Percentiles rank a stretch among this genome's conserved stretches.
phyloP scores from a whole-genome alignment of 371 early-diverging fungal genomes.

The Mucor sp. region DNA sequence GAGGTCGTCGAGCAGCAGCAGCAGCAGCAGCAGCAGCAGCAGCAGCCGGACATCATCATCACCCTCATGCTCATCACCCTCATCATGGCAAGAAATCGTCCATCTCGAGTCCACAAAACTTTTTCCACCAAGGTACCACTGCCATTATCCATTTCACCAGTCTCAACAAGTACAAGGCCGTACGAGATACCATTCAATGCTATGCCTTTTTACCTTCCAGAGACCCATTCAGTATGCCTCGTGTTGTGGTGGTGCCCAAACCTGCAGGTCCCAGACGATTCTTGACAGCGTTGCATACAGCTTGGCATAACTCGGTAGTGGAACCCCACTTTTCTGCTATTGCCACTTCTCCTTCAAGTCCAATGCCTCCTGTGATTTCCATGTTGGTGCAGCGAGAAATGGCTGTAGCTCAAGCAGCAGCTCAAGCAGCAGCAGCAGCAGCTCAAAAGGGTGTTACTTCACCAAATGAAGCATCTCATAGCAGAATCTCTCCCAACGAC shows the following conservation, averaged over 20 bases:
- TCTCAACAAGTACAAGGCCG: conserved; percentile 50
- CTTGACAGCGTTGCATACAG: conserved; percentile 60
- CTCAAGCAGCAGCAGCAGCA: too few relatives aligned
- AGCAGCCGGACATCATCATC: too few relatives aligned
- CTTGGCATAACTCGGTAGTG: conserved; percentile 47
- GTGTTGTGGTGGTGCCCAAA: conserved; percentile 60
- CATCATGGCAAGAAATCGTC: conserved; percentile 4
- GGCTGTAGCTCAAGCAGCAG: conserved; percentile 6
- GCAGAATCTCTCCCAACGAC: neutral
- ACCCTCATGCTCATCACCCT: neutral
- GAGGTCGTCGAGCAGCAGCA: conserved; percentile 6
- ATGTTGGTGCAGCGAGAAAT: conserved; percentile 18
- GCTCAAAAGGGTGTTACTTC: neutral
- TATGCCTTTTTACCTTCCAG: conserved; percentile 19
- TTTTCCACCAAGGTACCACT: conserved; percentile 42
- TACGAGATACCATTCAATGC: conserved; percentile 49
- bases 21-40: neutral
- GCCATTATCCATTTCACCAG: conserved; percentile 62
- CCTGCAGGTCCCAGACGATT: conserved; percentile 63
- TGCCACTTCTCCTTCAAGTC: conserved; percentile 54
- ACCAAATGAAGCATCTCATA: neutral
- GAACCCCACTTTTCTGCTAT: conserved; percentile 58
- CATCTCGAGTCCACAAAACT: conserved; percentile 5
- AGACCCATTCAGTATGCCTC: conserved; percentile 41
- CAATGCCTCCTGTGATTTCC: conserved; percentile 27